Evolutionary conservation across 1,284 basidiomycete species (phyloP), one percentile per base, ranked within the genome.

Genomic region (Cerrena zonata): DNA sequence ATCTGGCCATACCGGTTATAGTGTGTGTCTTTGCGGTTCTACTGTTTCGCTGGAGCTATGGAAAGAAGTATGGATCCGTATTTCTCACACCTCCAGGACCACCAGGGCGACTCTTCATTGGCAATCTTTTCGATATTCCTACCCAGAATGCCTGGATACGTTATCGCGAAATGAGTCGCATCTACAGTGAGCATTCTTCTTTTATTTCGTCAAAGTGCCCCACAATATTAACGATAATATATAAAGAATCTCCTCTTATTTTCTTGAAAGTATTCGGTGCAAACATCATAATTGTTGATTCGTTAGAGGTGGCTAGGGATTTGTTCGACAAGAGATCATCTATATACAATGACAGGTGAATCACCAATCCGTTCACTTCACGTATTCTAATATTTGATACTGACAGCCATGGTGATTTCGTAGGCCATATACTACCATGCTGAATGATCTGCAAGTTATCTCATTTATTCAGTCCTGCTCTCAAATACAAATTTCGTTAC

Each of bases 391-490:
- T 7, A 18, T 7, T 7, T 18, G 7, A 7, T 5, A 18, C 7
- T 41, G n/a, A 18, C 7, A 41, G 10, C 22, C 39, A 18, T 25
- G 12, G 5, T n/a, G 15, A 10, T 53, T 70, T 61, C 64, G 65
- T 55, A 65, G 74, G 15, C 71, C 72, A 0, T 34, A 48, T 12
- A 48, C 66, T 41, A 56, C 64, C 4, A 70, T 60, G 57, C 19
- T 72, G 56, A 39, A 62, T 22, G 57, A 69, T n/a, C 51, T 74
- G 68, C 69, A 49, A 47, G 62, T 30, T 23, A n/a, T 36, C n/a
- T 22, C 15, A 7, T 13, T 10, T 21, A 13, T 24, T 38, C 18
- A 50, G 19, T 1, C 5, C 30, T 27, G 24, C 15, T 27, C 22
- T 37, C 22, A 5, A 4, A n/a, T 13, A 3, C 24, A 11, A 39